Evolutionary conservation across 164 flowering plant genomes (phyloP).

Genomic region (Liquidambar formosana): DNA sequence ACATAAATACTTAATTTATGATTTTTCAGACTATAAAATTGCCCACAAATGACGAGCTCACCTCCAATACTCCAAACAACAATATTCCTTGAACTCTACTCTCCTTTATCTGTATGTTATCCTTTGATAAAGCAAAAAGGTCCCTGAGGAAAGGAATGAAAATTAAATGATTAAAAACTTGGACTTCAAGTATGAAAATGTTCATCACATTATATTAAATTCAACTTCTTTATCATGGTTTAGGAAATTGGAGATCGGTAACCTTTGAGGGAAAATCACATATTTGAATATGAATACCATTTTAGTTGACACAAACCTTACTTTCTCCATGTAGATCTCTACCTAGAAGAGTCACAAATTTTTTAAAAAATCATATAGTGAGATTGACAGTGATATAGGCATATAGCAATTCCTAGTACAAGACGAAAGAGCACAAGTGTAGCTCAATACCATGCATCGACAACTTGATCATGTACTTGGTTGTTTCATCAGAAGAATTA

Average conservation of each 20-base stretch:
- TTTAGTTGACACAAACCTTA: conserved; percentile 55
- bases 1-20: background rate
- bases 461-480: conserved; percentile 55
- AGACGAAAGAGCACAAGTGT: background rate
- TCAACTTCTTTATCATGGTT: background rate
- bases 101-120: conserved; percentile 82
- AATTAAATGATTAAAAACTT: background rate
- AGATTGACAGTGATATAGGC: background rate
- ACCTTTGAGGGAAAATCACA: background rate
- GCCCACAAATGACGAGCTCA: conserved; percentile 21
- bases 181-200: too few relatives aligned
- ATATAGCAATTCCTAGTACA: background rate
- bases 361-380: conserved; percentile 2
- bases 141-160: conserved; percentile 49
- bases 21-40: background rate
- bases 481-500: conserved; percentile 34
- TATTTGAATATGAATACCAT: conserved; percentile 1
- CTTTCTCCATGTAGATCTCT: conserved; percentile 93
- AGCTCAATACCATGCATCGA: conserved; percentile 74
- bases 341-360: conserved; percentile 46
- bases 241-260: background rate
- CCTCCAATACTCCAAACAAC: conserved; percentile 78
- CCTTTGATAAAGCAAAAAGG: conserved; percentile 82
- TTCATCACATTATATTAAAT: background rate
- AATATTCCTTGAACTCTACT: conserved; percentile 59